Conservation (phyloP, 1,139 yeast species). For the Candida glucosophila region DNA sequence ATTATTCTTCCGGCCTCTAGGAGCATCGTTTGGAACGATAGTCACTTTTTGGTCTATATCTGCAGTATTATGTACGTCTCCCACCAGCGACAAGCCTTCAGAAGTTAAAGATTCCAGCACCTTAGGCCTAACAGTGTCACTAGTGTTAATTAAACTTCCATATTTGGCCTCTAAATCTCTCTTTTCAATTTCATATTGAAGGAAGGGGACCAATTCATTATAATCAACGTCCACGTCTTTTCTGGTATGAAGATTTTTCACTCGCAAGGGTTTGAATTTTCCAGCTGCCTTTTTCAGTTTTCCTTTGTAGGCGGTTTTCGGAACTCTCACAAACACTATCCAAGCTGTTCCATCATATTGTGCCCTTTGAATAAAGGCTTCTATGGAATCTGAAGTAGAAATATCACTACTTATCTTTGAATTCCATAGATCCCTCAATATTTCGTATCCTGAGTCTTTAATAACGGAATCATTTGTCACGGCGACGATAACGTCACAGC, state of each 20-base stretch:
- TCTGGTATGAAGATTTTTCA: constrained; percentile 51
- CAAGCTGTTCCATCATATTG: constrained; percentile 63
- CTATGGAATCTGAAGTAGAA: constrained; percentile 43
- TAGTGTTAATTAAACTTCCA: constrained; percentile 7
- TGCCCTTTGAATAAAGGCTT: constrained; percentile 62
- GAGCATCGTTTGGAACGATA: constrained; percentile 63
- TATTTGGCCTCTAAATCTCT: constrained; percentile 13
- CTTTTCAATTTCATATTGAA: constrained; percentile 38
- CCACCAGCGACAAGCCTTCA: constrained; percentile 2
- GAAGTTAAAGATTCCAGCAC: constrained; percentile 2
- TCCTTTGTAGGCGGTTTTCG: constrained; percentile 15
- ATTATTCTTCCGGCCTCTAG: constrained; percentile 61
- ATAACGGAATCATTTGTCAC: constrained; percentile 48
- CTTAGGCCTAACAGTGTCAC: constrained; percentile 3
- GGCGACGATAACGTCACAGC: constrained; percentile 78
- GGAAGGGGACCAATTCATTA: constrained; percentile 48
- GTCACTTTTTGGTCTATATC: constrained; percentile 51
- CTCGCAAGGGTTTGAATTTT: constrained; percentile 61
- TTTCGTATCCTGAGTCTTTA: constrained; percentile 52
- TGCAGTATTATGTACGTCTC: constrained; percentile 23
- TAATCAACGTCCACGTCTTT: constrained; percentile 65
- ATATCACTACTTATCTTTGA: constrained; percentile 66
- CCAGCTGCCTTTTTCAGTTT: constrained; percentile 25
- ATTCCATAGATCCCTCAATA: constrained; percentile 62
- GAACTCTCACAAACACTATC: constrained; percentile 66